Percentiles rank a stretch among this genome's conserved stretches.
These are phyloP conservation scores for Acidiella bohemica DNA, from an alignment of 495 filamentous ascomycete genomes.

Conservation along the genomic window DNA sequence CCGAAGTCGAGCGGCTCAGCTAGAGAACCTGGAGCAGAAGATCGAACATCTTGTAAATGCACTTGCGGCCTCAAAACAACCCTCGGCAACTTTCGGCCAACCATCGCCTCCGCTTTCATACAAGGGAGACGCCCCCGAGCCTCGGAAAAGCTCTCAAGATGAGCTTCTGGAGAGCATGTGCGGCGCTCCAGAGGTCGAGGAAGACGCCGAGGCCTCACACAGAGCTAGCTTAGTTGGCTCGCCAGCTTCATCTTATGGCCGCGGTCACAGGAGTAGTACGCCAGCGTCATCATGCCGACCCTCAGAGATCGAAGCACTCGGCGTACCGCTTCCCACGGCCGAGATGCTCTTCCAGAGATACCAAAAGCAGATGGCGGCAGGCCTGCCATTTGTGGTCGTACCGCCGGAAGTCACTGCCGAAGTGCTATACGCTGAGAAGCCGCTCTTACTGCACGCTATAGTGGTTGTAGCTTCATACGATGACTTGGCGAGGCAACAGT, in stretches of 20 bases:
- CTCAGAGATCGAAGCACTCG: not conserved
- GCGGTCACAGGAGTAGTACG: not conserved
- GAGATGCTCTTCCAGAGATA: constrained; percentile 32
- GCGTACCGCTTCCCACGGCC: constrained; percentile 27
- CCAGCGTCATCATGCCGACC: not conserved
- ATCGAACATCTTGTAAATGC: constrained; percentile 38
- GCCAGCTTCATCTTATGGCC: not conserved
- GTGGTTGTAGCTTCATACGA: constrained; percentile 33
- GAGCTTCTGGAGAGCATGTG: constrained; percentile 1
- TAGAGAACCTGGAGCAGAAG: constrained; percentile 37
- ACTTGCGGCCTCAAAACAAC: constrained; percentile 25
- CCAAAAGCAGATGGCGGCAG: constrained; percentile 30
- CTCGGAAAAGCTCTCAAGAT: no score
- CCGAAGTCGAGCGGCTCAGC: constrained; percentile 14
- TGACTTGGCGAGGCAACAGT: constrained; percentile 25
- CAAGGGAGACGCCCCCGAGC: not conserved
- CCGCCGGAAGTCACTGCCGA: constrained; percentile 31
- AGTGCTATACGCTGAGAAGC: constrained; percentile 33
- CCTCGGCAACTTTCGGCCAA: constrained; percentile 4
- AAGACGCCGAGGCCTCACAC: not conserved
- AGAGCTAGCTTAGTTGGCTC: not conserved
- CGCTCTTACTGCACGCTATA: constrained; percentile 43
- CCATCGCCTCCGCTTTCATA: constrained; percentile 18
- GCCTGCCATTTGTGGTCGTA: constrained; percentile 37
- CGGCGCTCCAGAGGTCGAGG: not conserved